Evolutionary conservation across 1,284 basidiomycete species (phyloP).

Genomic region (Somion occarium): DNA sequence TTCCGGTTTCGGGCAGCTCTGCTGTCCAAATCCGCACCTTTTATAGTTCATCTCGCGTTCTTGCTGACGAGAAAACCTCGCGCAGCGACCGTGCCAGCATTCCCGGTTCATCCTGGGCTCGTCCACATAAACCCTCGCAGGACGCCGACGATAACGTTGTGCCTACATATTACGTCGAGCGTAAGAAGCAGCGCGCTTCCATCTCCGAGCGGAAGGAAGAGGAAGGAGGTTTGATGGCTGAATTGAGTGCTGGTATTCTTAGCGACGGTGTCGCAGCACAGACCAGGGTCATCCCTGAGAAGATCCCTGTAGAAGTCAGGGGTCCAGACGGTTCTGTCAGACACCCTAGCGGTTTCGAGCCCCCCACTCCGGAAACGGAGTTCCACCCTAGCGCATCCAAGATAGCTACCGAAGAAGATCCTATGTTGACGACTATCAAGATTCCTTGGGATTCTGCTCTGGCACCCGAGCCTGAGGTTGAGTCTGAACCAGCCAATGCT

Average conservation of each 20-base stretch:
- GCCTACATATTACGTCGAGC: constrained; percentile 29
- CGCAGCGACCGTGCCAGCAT: constrained; percentile 14
- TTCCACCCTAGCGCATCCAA: constrained; percentile 27
- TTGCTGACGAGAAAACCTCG: not conserved
- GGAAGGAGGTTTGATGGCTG: constrained; percentile 30
- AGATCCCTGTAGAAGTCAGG: constrained; percentile 31
- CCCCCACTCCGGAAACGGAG: constrained; percentile 28
- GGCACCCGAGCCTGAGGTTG: constrained; percentile 10
- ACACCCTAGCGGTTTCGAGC: constrained; percentile 30
- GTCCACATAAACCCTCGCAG: constrained; percentile 24
- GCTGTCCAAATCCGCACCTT: constrained; percentile 21
- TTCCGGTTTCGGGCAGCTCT: not conserved
- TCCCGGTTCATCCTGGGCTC: constrained; percentile 20
- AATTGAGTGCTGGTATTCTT: constrained; percentile 30
- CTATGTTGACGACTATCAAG: constrained; percentile 22
- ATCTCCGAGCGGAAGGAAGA: constrained; percentile 30
- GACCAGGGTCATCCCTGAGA: constrained; percentile 26
- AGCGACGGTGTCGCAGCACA: constrained; percentile 30
- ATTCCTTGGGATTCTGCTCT: constrained; percentile 24
- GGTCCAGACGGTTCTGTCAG: constrained; percentile 25
- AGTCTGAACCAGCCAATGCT: not conserved
- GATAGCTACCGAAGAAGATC: constrained; percentile 18
- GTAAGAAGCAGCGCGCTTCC: constrained; percentile 28
- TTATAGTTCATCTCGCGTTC: constrained; percentile 23
- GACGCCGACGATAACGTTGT: constrained; percentile 28